Conservation (phyloP, 805 yeast genomes). For the Brettanomyces sp. region DNA sequence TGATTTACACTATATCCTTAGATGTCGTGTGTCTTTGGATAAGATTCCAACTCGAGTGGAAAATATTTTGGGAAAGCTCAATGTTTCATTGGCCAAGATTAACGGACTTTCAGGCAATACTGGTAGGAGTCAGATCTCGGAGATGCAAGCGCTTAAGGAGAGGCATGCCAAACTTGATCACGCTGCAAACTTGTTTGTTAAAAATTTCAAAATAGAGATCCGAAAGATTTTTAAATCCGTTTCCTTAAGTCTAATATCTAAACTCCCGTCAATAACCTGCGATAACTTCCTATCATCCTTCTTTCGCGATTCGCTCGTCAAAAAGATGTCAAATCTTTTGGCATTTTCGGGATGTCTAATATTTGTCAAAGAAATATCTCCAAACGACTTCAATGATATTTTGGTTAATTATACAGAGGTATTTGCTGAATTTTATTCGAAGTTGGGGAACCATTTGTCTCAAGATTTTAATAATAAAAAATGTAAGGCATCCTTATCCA, state of each 20-base stretch:
- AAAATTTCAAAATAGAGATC: slow-evolving; percentile 29
- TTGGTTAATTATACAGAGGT: slow-evolving; percentile 29
- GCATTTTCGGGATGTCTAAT: slow-evolving; percentile 40
- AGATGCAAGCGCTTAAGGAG: slow-evolving; percentile 66
- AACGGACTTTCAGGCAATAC: slow-evolving; percentile 33
- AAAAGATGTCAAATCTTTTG: slow-evolving; percentile 30
- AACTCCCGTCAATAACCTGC: slow-evolving; percentile 12
- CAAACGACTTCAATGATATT: slow-evolving; percentile 34
- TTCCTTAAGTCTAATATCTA: slow-evolving; percentile 22
- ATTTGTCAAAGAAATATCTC: slow-evolving; percentile 51
- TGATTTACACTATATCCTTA: slow-evolving; percentile 38
- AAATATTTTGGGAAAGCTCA: slow-evolving; percentile 42
- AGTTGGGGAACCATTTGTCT: slow-evolving; percentile 15
- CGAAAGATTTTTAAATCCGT: slow-evolving; percentile 18
- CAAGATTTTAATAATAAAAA: slow-evolving; percentile 10
- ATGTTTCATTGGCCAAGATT: slow-evolving; percentile 57
- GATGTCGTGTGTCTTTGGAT: slow-evolving; percentile 42
- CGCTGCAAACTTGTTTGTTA: slow-evolving; percentile 41
- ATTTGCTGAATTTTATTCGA: slow-evolving; percentile 20
- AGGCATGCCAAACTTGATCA: slow-evolving; percentile 51
- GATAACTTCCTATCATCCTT: slow-evolving; percentile 7
- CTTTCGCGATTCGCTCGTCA: slow-evolving; percentile 9
- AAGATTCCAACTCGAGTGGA: slow-evolving; percentile 40
- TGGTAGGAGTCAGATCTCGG: slow-evolving; percentile 38
- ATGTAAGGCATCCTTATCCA: background rate